phyloP scores from a whole-genome alignment of 2,329 filamentous ascomycete species.

The Stagonosporopsis rhizophila region DNA sequence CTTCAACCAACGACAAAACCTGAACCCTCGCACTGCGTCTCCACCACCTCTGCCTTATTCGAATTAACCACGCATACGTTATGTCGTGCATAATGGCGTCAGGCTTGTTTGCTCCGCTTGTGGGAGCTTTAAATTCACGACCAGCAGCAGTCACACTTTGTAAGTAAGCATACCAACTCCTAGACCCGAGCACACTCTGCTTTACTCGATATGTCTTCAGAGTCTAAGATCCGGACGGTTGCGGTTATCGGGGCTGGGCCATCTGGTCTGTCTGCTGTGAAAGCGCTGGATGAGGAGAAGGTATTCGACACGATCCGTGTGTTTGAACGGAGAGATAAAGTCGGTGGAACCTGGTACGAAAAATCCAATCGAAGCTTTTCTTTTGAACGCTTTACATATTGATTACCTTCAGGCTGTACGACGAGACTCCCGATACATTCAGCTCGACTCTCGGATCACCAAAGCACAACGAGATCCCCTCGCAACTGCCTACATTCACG shows the following conservation, averaged over 20 bases:
- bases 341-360: conserved; percentile 68
- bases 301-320: conserved; percentile 63
- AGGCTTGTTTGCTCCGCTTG: background rate
- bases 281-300: conserved; percentile 52
- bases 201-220: background rate
- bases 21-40: background rate
- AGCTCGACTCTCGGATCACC: background rate
- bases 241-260: conserved; percentile 10
- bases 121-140: background rate
- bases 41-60: conserved; percentile 1
- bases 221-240: background rate
- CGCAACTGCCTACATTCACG: background rate
- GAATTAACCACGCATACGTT: conserved; percentile 3
- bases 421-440: conserved; percentile 15
- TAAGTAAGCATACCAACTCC: background rate
- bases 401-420: conserved; percentile 27
- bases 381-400: background rate
- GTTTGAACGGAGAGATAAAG: conserved; percentile 65
- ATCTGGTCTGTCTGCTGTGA: conserved; percentile 9
- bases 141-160: background rate
- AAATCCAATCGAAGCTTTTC: background rate
- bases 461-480: background rate
- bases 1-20: conserved; percentile 6
- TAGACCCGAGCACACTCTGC: background rate
- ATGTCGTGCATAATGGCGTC: conserved; percentile 15